These are phyloP conservation scores for Neurospora tetraspora DNA, from an alignment of 495 filamentous ascomycete genomes.

Conservation along the genomic window DNA sequence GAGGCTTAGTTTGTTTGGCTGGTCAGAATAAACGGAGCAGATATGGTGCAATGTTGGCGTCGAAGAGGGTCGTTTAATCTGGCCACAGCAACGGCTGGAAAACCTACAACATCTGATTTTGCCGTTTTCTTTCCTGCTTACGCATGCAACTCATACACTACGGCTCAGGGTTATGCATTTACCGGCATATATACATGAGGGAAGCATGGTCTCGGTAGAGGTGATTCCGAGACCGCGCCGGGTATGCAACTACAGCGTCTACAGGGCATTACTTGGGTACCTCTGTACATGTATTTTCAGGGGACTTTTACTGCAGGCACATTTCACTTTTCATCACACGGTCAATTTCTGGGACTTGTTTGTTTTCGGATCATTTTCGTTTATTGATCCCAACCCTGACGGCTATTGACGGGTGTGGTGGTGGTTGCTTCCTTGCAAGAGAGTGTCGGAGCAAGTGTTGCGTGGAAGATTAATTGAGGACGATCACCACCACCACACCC, in stretches of 20 bases:
- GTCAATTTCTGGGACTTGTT: background rate
- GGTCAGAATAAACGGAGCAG: background rate
- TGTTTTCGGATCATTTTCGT: background rate
- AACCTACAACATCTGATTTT: no score
- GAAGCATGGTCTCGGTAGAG: no score
- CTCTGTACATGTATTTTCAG: background rate
- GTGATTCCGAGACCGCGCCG: no score
- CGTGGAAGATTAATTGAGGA: background rate
- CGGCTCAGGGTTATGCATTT: no score
- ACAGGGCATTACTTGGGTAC: no score
- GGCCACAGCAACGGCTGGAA: no score
- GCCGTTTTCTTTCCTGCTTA: no score
- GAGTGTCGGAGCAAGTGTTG: background rate
- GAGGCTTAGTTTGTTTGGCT: background rate
- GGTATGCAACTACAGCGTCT: no score
- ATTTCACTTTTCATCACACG: background rate
- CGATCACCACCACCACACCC: background rate
- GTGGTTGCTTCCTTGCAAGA: background rate
- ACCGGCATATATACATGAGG: no score
- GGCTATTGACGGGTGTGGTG: background rate
- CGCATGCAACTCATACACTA: no score
- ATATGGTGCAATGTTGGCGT: no score
- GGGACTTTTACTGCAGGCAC: background rate
- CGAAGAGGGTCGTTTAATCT: no score
- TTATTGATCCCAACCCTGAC: background rate